Base-by-base conservation (phyloP, 2,329 filamentous ascomycete species). In the Curvularia hawaiiensis region DNA sequence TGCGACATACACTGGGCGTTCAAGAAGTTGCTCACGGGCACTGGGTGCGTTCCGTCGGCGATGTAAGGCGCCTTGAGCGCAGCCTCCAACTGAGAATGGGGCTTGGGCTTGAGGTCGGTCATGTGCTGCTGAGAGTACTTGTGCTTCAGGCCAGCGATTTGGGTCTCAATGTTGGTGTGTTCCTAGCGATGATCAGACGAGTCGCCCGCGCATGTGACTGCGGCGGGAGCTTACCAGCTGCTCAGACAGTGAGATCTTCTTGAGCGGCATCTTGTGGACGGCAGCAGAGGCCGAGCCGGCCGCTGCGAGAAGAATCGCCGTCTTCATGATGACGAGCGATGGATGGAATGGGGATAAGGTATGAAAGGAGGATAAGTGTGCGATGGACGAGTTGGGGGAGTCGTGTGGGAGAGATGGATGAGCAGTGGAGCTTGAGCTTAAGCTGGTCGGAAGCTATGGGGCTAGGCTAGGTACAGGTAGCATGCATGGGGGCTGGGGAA, bases 21-120 rank as follows among this genome's bases (percentile, higher is more conserved):
- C 83, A 98, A 83, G 83, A 97, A 99, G 88, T 99, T 99, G 80
- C 88, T 91, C 71, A 99, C 88, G 57, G 94, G 91, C 41, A 99
- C 90, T 56, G 88, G 86, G 79, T 98, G 94, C 59, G 82, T 80
- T 57, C 85, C 84, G 64, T 90, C 84, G 55, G 82, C 79, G 67
- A 91, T 80, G 51, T 88, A 85, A 56, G 87, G 85, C 68, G 90
- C 86, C 76, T 88, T 88, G 84, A 97, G 96, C 78, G 96, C 88
- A 77, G 89, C 87, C 67, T 93, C 86, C 73, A 84, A 80, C 69
- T 92, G 89, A 30, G 66, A 65, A 64, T 89, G 81, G 47, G 90
- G 88, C 68, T 90, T 88, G 47, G 90, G 88, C 68, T 90, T 88
- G 70, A 88, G 78, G 65, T 92, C 92, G 65, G 93, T 92, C 86